A percentile compares a stretch with the other conserved stretches of the same genome.
Conservation (phyloP, 228 moss, liverwort and hornwort species). For the Sphagnum fallax region DNA sequence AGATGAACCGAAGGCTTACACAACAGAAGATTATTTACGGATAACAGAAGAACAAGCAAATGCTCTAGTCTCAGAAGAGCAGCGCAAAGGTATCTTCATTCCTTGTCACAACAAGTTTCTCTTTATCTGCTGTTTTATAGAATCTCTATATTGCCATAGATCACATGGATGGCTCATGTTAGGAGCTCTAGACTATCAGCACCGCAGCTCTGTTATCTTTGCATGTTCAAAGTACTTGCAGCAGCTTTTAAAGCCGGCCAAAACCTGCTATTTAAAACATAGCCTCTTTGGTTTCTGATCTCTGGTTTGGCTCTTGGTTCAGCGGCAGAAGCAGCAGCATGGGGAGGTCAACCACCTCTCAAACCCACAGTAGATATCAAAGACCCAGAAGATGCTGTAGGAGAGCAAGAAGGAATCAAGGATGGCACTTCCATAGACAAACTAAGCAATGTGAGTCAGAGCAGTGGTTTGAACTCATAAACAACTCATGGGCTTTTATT, state of each 20-base stretch:
- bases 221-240: not conserved
- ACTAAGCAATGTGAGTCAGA: not conserved
- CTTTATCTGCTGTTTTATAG: not conserved
- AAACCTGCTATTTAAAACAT: not conserved
- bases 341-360: constrained; percentile 57
- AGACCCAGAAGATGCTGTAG: constrained; percentile 2
- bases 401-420: constrained; percentile 22
- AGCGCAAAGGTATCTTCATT: constrained; percentile 43
- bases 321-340: constrained; percentile 67
- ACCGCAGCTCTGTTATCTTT: too few relatives aligned
- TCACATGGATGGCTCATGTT: not conserved
- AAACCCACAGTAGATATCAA: constrained; percentile 16
- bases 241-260: not conserved
- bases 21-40: constrained; percentile 53
- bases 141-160: not conserved
- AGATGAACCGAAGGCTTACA: constrained; percentile 47
- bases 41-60: constrained; percentile 75
- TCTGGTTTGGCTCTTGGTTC: constrained; percentile 13
- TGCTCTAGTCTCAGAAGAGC: constrained; percentile 61
- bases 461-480: too few relatives aligned
- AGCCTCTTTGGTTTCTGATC: constrained; percentile 2
- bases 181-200: not conserved
- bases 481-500: too few relatives aligned
- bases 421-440: constrained; percentile 23
- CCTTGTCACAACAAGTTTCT: not conserved